Evolutionary conservation across 768 basidiomycete genomes (phyloP), one percentile per base, ranked within the genome.

Genomic region (Hortiboletus campestris): DNA sequence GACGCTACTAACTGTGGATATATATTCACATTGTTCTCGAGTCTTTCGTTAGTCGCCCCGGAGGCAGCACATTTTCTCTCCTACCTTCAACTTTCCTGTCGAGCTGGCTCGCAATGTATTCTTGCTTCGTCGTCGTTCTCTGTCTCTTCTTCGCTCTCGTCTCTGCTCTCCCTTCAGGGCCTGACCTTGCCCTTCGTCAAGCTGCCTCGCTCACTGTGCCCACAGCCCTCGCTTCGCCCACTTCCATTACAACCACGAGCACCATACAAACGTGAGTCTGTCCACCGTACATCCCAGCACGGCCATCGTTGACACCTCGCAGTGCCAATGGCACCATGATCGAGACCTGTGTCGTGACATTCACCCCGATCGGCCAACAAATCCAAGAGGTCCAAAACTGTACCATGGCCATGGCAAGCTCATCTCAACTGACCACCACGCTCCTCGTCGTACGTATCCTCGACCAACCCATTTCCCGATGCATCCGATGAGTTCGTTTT

Each of bases 311-410:
- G 52, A 52, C 28, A 22, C 17, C 29, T 28, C 28, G n/a, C 57
- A 85, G 84, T 49, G 53, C 76, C 43, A 72, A 76, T 53, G 85
- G 85, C 17, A 67, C 70, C 29, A 71, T 84, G 68, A 80, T 75
- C 40, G 75, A 84, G 72, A 83, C 78, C n/a, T 88, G 86, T 65
- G 74, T 78, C 11, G 72, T 84, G 46, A 80, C 80, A 11, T 74
- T 86, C 45, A 84, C 80, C 5, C 84, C 68, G 4, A 71, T 78
- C 59, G 85, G 84, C 17, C 62, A 77, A n/a, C 77, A 76, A 14
- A 74, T 85, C 20, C 72, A 77, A 62, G 79, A 85, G 61, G 78
- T 84, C 46, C 73, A 72, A 60, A 76, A 74, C 31, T 88, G 86
- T 63, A 80, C 77, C 25, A 53, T 81, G 20, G 56, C 72, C 40